These are phyloP conservation scores for Penicillium hesseltinei DNA, from an alignment of 2,329 filamentous ascomycete species.

Conservation along the genomic window DNA sequence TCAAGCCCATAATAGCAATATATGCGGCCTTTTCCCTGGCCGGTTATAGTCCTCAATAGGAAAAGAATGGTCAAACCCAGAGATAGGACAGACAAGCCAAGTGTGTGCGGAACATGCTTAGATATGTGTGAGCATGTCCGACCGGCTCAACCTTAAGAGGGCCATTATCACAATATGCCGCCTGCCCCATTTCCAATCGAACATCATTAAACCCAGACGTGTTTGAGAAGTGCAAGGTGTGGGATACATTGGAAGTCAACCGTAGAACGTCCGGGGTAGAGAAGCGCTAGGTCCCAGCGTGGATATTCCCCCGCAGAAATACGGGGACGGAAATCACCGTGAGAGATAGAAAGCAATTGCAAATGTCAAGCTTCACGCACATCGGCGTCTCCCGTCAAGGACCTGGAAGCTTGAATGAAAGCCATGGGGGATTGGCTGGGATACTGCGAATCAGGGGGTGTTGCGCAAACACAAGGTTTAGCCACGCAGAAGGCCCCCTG, in stretches of 20 bases:
- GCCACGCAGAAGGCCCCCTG: background rate
- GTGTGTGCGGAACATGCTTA: background rate
- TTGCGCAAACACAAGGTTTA: background rate
- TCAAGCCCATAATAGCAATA: background rate
- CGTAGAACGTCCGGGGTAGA: background rate
- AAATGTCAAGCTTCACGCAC: slow-evolving; percentile 3
- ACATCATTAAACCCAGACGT: background rate
- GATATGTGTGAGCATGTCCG: background rate
- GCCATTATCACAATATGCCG: background rate
- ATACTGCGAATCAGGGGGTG: background rate
- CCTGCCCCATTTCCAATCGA: background rate
- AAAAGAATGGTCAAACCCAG: background rate
- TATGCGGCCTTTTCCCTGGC: background rate
- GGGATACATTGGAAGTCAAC: background rate
- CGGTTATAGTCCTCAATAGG: background rate
- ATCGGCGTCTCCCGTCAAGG: slow-evolving; percentile 17
- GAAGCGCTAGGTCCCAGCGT: background rate
- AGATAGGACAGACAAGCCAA: background rate
- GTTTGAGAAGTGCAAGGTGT: background rate
- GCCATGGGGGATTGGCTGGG: background rate
- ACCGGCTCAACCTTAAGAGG: background rate
- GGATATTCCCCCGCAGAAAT: slow-evolving; percentile 3
- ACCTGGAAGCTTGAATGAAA: slow-evolving; percentile 5
- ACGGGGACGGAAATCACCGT: background rate
- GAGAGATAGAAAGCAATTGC: background rate